Base-by-base conservation (phyloP, 192 early-diverging fungal genomes). In the Rhizoclosmatium sp. region DNA sequence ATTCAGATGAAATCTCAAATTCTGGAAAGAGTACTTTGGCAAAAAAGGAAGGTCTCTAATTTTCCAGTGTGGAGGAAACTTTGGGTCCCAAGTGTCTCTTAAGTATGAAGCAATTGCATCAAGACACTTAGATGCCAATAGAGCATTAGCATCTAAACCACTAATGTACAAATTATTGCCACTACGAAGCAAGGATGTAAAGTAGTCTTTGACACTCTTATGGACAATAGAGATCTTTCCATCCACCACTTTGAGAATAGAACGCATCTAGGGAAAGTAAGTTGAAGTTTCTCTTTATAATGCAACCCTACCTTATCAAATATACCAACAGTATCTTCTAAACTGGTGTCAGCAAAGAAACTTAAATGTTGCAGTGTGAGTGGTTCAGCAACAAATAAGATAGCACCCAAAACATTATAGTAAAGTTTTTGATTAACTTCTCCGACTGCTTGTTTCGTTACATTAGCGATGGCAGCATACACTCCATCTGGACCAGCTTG, bases 401-500 rank as follows among this genome's bases (percentile, higher is more conserved):
- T 54, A 16, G 9, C 5, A 12, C 51, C 51, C 9, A 54, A 16
- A 7, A 54, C 5, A 16, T 54, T 16, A 7, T 54, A 12, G 51
- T 12, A 54, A 7, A 12, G 5, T 16, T 31, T 31, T 31, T 31
- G 31, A 31, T 31, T 31, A 31, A 12, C 51, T 7, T 12, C 16
- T 16, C 51, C 51, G 16, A 54, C 51, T 16, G 51, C 51, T 7
- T 54, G 9, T 16, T 54, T 54, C 51, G 16, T 16, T 54, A 7
- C 9, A 7, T 58, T 41, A 9, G 69, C 19, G 4, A 66, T 69
- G 7, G 14, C 5, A 23, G 14, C 41, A 47, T 77, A 66, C 41
- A 77, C 47, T 16, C 44, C 47, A 39, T 77, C 76, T 19, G 58
- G 65, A 2, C 76, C 76, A 66, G 3, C 23, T 2, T 40, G 23